Evolutionary conservation across 768 basidiomycete genomes (phyloP).

Genomic region (Termitomyces sp.): DNA sequence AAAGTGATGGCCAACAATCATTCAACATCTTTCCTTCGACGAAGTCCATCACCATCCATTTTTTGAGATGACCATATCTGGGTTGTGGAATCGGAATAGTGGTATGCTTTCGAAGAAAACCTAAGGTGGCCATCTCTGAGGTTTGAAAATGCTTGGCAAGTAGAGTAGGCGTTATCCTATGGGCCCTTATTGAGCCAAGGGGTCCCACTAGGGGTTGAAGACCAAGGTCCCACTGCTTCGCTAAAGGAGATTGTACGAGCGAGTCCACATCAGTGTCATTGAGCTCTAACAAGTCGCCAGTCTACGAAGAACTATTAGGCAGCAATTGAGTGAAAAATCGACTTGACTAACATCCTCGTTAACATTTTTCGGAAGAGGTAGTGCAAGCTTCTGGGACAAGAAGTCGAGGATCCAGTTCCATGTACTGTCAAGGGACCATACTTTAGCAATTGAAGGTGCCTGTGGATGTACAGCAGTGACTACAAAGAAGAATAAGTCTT

Average conservation of each 20-base stretch:
- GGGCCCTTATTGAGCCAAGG: neutral
- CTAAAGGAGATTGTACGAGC: neutral
- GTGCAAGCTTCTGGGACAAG: neutral
- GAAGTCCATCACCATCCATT: slow-evolving; percentile 20
- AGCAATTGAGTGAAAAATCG: too few species aligned
- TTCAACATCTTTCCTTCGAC: slow-evolving; percentile 20
- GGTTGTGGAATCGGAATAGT: slow-evolving; percentile 8
- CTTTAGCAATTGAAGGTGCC: too few species aligned
- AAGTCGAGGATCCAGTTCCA: neutral
- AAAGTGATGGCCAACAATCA: slow-evolving; percentile 21
- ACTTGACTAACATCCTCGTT: neutral
- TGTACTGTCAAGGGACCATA: neutral
- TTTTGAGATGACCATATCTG: neutral
- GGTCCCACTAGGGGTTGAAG: neutral
- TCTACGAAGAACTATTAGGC: neutral
- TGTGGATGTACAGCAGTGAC: neutral
- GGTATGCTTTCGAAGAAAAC: neutral
- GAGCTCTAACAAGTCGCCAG: neutral
- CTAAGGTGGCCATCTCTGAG: neutral
- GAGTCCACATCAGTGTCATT: neutral
- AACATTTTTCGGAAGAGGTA: neutral
- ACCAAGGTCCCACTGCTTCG: neutral
- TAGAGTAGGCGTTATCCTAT: slow-evolving; percentile 2
- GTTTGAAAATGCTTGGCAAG: neutral
- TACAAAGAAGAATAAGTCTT: neutral